These are phyloP conservation scores for Xenoacremonium recifei DNA, from an alignment of 2,329 filamentous ascomycete genomes.

Conservation along the genomic window DNA sequence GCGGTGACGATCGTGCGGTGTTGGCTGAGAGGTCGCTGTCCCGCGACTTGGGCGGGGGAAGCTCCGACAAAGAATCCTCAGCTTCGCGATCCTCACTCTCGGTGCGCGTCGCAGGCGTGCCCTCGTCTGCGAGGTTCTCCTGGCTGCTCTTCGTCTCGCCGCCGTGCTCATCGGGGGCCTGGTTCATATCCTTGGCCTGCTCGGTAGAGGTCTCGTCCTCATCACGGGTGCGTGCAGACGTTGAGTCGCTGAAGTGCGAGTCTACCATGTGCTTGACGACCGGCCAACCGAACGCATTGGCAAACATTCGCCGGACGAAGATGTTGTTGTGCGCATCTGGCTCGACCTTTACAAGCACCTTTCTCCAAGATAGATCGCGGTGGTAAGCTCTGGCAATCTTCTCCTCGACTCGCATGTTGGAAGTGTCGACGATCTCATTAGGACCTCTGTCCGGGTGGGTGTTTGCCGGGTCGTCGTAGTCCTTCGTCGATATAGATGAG, in stretches of 20 bases:
- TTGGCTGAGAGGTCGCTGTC: constrained; percentile 19
- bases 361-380: constrained; percentile 87
- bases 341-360: constrained; percentile 91
- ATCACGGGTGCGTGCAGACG: constrained; percentile 60
- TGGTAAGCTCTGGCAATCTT: constrained; percentile 98
- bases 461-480: constrained; percentile 52
- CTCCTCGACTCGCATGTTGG: constrained; percentile 88
- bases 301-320: constrained; percentile 92
- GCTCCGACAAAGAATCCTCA: constrained; percentile 44
- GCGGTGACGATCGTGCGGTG: constrained; percentile 2
- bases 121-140: constrained; percentile 11
- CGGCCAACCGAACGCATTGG: constrained; percentile 97
- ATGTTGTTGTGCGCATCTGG: constrained; percentile 99
- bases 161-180: constrained; percentile 60
- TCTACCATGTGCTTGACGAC: constrained; percentile 94
- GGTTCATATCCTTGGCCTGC: constrained; percentile 60
- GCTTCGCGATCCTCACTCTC: constrained; percentile 35
- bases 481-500: constrained; percentile 41
- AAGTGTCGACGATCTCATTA: constrained; percentile 49
- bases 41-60: constrained; percentile 32
- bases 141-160: constrained; percentile 54
- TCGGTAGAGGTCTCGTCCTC: constrained; percentile 67
- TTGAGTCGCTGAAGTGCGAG: constrained; percentile 82
- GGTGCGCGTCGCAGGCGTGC: constrained; percentile 13
- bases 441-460: constrained; percentile 44